These are phyloP conservation scores for Ceriops zippeliana DNA, from an alignment of 345 rosid species.

Conservation along the genomic window DNA sequence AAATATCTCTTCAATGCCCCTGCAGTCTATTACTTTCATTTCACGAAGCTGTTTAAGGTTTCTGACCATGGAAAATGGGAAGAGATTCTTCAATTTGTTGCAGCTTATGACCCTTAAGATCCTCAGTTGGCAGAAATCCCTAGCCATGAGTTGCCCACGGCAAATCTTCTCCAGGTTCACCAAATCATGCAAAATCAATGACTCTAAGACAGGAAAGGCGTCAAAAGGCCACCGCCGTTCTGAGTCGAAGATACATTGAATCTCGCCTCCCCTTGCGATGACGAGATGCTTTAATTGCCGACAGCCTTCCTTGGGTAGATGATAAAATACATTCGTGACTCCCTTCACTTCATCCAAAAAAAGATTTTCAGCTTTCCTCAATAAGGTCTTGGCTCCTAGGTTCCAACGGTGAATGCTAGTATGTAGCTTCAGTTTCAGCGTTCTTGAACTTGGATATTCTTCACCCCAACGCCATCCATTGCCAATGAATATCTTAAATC, in stretches of 20 bases:
- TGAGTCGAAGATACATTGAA: background rate
- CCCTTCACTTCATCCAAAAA: slow-evolving; percentile 1
- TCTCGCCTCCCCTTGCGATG: background rate
- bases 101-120: slow-evolving; percentile 14
- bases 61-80: slow-evolving; percentile 18
- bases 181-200: slow-evolving; percentile 13
- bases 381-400: background rate
- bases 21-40: slow-evolving; percentile 18
- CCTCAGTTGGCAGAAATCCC: slow-evolving; percentile 13
- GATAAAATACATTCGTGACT: background rate
- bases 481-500: slow-evolving; percentile 22
- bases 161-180: slow-evolving; percentile 24
- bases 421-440: too few species aligned
- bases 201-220: slow-evolving; percentile 22
- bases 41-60: slow-evolving; percentile 13
- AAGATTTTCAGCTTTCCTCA: slow-evolving; percentile 2
- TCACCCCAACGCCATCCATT: too few species aligned
- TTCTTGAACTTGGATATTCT: too few species aligned
- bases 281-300: background rate
- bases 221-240: background rate
- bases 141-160: background rate
- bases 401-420: too few species aligned
- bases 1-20: slow-evolving; percentile 17
- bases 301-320: slow-evolving; percentile 6
- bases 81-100: slow-evolving; percentile 15